These are phyloP conservation scores for Eutrema salsugineum DNA, from an alignment of 441 rosid species.

Conservation along the genomic window DNA sequence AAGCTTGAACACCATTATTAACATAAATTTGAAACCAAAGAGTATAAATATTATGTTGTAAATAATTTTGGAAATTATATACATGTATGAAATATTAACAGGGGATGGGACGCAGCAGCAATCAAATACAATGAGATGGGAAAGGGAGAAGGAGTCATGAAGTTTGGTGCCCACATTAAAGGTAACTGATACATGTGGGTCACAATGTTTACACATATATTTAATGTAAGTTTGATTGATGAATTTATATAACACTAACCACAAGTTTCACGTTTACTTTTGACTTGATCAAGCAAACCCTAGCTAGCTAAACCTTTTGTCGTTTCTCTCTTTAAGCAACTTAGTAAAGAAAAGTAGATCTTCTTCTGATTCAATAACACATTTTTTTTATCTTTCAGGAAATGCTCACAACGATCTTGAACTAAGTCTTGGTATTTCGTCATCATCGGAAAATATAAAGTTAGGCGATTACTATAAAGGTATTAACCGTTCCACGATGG, in stretches of 20 bases:
- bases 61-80: neutral
- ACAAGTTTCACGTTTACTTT: neutral
- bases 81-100: neutral
- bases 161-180: conserved; percentile 28
- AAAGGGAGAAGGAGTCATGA: conserved; percentile 22
- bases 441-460: conserved; percentile 26
- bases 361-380: neutral
- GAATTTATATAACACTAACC: neutral
- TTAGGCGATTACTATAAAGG: neutral
- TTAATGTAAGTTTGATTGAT: conserved; percentile 11
- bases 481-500: conserved; percentile 32
- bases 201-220: neutral
- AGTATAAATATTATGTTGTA: neutral
- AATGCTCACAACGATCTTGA: conserved; percentile 44
- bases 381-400: conserved; percentile 16
- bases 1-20: neutral
- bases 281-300: neutral
- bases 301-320: neutral
- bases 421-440: conserved; percentile 53
- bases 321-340: neutral
- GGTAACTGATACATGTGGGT: conserved; percentile 7
- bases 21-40: neutral
- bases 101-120: conserved; percentile 30
- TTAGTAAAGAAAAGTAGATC: neutral
- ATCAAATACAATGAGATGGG: conserved; percentile 20